phyloP scores from a whole-genome alignment of 2,329 filamentous ascomycete genomes.

The Aspergillus sp. region DNA sequence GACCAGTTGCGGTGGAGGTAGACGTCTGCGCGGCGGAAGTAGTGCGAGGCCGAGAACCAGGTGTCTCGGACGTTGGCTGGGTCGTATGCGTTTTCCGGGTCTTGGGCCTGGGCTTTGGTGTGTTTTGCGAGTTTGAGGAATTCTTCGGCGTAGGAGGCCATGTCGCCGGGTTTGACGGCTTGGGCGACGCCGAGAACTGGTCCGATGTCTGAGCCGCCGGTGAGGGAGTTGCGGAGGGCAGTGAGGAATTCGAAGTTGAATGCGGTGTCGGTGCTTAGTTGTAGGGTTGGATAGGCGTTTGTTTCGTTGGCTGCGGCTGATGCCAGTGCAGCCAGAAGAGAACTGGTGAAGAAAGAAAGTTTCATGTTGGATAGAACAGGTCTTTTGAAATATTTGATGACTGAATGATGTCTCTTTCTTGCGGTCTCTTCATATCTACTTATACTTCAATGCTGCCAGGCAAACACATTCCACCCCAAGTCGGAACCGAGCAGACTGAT shows the following conservation, averaged over 20 bases:
- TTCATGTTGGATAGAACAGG: neutral
- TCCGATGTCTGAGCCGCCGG: constrained; percentile 17
- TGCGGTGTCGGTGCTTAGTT: constrained; percentile 17
- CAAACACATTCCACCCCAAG: neutral
- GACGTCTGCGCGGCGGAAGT: constrained; percentile 46
- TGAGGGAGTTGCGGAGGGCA: constrained; percentile 7
- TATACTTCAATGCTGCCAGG: neutral
- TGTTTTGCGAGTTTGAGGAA: constrained; percentile 6
- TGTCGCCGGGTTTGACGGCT: constrained; percentile 17
- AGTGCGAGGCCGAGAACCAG: constrained; percentile 23
- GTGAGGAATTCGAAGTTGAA: constrained; percentile 20
- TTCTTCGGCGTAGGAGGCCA: constrained; percentile 13
- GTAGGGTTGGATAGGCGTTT: neutral
- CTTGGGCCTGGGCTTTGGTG: constrained; percentile 16
- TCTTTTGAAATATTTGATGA: neutral
- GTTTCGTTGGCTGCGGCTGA: neutral
- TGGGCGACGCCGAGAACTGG: constrained; percentile 20
- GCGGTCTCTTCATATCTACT: neutral
- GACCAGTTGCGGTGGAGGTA: constrained; percentile 44
- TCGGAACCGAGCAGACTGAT: too few relatives aligned
- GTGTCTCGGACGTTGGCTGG: neutral
- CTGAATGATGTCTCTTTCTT: neutral
- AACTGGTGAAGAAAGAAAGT: neutral
- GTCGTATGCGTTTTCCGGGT: constrained; percentile 13
- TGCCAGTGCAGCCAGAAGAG: neutral